phyloP scores from a whole-genome alignment of 202 grass and related monocot genomes.

The Panicum virgatum region DNA sequence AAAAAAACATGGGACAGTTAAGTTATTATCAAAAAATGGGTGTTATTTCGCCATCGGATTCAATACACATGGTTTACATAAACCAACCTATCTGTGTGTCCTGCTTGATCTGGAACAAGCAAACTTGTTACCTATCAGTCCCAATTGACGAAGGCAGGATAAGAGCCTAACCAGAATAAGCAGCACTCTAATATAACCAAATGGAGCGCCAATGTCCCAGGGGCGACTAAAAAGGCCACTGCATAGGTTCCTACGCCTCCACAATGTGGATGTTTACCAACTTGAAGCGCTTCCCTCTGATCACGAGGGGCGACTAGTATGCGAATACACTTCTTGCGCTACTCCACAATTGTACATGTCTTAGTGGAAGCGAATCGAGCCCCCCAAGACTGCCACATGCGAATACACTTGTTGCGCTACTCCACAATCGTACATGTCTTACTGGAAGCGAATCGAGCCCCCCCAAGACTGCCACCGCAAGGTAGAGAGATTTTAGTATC shows the following conservation, averaged over 20 bases:
- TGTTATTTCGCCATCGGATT: neutral
- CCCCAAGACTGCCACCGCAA: neutral
- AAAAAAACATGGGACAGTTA: neutral
- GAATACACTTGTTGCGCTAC: neutral
- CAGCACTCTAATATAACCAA: constrained; percentile 8
- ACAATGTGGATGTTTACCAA: neutral
- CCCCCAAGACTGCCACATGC: neutral
- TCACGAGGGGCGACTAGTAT: neutral
- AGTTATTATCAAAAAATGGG: constrained; percentile 3
- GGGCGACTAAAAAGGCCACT: neutral
- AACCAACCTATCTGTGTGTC: neutral
- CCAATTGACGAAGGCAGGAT: neutral
- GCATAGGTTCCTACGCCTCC: neutral
- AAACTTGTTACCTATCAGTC: neutral
- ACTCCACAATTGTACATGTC: neutral
- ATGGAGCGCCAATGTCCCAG: neutral
- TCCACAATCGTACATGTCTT: neutral
- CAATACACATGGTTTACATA: neutral
- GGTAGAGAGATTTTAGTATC: neutral
- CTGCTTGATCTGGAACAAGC: neutral
- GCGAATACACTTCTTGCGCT: neutral
- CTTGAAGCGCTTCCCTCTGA: neutral
- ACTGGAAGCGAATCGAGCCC: neutral
- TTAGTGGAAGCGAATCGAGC: neutral
- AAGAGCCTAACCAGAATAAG: constrained; percentile 7